Evolutionary conservation across 2,329 filamentous ascomycete species (phyloP).

Genomic region (Stagonosporopsis vannaccii): DNA sequence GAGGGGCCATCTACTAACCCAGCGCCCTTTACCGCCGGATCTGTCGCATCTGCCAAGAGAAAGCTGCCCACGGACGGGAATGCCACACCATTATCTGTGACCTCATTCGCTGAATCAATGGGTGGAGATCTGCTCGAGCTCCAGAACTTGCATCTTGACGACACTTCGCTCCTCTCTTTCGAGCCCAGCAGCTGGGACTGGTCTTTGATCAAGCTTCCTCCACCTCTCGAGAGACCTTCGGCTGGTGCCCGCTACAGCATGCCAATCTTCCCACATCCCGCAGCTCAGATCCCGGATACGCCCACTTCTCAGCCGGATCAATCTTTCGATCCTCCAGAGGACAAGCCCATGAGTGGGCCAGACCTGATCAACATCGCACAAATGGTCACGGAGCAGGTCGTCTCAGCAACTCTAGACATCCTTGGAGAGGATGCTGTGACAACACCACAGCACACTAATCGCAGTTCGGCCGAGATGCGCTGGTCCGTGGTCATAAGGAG

Average conservation of each 20-base stretch:
- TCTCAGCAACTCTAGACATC: conserved; percentile 57
- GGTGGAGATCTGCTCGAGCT: conserved; percentile 37
- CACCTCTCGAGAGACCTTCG: conserved; percentile 31
- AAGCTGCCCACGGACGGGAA: conserved; percentile 47
- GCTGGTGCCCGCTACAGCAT: conserved; percentile 35
- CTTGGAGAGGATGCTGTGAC: conserved; percentile 30
- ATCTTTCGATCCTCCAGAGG: conserved; percentile 33
- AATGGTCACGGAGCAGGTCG: conserved; percentile 74
- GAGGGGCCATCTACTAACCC: conserved; percentile 20
- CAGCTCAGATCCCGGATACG: conserved; percentile 40
- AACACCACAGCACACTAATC: background rate
- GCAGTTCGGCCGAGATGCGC: conserved; percentile 31
- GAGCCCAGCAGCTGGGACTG: conserved; percentile 49
- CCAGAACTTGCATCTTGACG: conserved; percentile 39
- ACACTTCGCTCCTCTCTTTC: conserved; percentile 34
- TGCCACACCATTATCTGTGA: conserved; percentile 45
- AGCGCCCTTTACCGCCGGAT: conserved; percentile 25
- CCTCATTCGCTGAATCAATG: conserved; percentile 47
- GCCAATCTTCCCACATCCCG: conserved; percentile 35
- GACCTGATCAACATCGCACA: conserved; percentile 73
- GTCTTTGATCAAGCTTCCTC: conserved; percentile 42
- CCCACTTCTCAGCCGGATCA: conserved; percentile 45
- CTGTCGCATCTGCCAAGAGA: conserved; percentile 38
- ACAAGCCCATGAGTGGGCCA: conserved; percentile 55
- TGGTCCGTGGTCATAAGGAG: conserved; percentile 35